A percentile compares a stretch with the other conserved stretches of the same genome.
Evolutionary conservation across 108 stramenopile genomes (phyloP).

Genomic region (Phaeodactylum tricornutum): DNA sequence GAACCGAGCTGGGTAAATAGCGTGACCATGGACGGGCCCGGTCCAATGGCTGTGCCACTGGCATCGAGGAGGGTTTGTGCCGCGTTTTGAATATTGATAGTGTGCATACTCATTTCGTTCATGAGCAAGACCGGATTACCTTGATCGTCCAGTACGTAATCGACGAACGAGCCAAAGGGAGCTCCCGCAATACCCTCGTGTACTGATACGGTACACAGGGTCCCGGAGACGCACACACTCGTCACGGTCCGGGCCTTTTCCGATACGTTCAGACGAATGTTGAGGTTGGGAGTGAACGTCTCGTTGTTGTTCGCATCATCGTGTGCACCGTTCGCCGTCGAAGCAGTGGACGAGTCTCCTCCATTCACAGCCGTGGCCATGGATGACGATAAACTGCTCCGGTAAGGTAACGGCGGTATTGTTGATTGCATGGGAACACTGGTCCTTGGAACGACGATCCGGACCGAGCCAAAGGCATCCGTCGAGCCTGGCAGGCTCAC

Average conservation of each 20-base stretch:
- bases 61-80: no score
- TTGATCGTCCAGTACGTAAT: conserved; percentile 91
- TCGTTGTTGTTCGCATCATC: not conserved
- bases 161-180: conserved; percentile 93
- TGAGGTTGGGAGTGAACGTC: conserved; percentile 10
- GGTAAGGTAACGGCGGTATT: no score
- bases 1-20: conserved; percentile 69
- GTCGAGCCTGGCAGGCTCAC: no score
- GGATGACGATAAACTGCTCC: no score
- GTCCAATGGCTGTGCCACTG: conserved; percentile 2
- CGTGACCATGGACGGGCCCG: conserved; percentile 42
- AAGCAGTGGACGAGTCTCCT: no score
- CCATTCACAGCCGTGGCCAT: no score
- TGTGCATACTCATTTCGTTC: conserved; percentile 92
- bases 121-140: conserved; percentile 93
- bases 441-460: no score
- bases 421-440: no score
- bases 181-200: conserved; percentile 76
- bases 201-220: conserved; percentile 71
- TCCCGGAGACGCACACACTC: conserved; percentile 76
- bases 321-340: no score
- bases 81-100: conserved; percentile 71
- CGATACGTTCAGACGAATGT: conserved; percentile 68
- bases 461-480: no score
- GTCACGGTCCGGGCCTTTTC: conserved; percentile 85